A percentile compares a stretch with the other conserved stretches of the same genome.
These are phyloP conservation scores for Murraya koenigii DNA, from an alignment of 345 rosid species.

Conservation along the genomic window DNA sequence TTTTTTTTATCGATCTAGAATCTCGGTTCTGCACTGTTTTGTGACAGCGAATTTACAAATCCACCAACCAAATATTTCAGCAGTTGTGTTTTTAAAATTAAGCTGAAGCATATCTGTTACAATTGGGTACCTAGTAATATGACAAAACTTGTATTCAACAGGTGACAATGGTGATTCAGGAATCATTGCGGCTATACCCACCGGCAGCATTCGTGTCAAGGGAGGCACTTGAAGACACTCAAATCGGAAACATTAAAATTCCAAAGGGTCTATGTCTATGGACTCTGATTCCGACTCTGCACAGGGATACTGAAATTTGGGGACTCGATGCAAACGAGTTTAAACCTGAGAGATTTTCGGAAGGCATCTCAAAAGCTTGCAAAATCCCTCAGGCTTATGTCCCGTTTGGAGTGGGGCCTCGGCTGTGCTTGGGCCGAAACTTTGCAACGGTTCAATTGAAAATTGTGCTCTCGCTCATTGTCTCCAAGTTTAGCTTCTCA, in stretches of 20 bases:
- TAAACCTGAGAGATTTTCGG: conserved; percentile 63
- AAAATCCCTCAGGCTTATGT: conserved; percentile 61
- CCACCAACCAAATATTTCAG: background rate
- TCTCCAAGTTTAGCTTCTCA: conserved; percentile 61
- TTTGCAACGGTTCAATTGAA: conserved; percentile 71
- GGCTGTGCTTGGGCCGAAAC: conserved; percentile 68
- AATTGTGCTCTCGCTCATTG: conserved; percentile 51
- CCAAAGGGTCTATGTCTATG: conserved; percentile 60
- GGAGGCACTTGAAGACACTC: conserved; percentile 60
- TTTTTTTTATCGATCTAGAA: too few species aligned
- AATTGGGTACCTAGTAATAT: background rate
- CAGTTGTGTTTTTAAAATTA: too few species aligned
- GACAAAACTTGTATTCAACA: conserved; percentile 11
- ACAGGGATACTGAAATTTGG: conserved; percentile 64
- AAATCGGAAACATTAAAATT: conserved; percentile 46
- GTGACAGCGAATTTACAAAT: too few species aligned
- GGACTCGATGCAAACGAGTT: conserved; percentile 70
- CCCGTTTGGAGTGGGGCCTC: conserved; percentile 77
- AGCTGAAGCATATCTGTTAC: too few species aligned
- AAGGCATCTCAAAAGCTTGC: conserved; percentile 73
- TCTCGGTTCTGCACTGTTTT: too few species aligned
- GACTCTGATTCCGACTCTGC: conserved; percentile 59
- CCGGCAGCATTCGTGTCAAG: conserved; percentile 66
- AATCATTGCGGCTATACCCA: conserved; percentile 62
- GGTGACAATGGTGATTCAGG: conserved; percentile 67